Conservation (phyloP, 208 protist genomes). For the Crithidia fasciculata region DNA sequence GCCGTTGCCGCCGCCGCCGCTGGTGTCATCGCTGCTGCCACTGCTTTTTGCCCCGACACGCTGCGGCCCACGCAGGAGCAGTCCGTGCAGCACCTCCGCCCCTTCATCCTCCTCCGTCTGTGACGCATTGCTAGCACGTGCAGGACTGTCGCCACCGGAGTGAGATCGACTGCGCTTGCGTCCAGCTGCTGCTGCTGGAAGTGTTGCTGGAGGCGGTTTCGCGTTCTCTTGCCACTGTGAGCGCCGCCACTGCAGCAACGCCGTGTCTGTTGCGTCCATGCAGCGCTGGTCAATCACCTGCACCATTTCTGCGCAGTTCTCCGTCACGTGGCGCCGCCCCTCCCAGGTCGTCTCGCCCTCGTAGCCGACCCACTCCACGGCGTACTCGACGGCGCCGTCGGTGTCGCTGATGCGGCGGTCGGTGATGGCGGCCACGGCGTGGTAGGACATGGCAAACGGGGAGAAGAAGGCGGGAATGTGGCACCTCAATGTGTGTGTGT, state of each 20-base stretch:
- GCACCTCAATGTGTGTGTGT: too few species aligned
- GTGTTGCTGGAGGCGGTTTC: neutral
- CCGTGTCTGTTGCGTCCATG: slow-evolving; percentile 36
- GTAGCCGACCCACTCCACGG: slow-evolving; percentile 49
- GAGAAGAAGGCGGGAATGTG: neutral
- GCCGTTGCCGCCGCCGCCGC: neutral
- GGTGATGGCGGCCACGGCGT: slow-evolving; percentile 44
- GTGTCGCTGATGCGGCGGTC: slow-evolving; percentile 53
- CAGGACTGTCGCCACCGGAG: neutral
- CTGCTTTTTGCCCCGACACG: neutral
- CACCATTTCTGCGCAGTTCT: slow-evolving; percentile 44
- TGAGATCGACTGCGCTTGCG: slow-evolving; percentile 27
- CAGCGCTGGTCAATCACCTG: slow-evolving; percentile 49
- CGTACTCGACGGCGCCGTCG: slow-evolving; percentile 71
- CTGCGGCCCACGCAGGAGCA: slow-evolving; percentile 13
- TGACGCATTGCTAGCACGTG: too few species aligned
- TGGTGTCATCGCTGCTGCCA: too few species aligned
- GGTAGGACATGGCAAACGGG: slow-evolving; percentile 36
- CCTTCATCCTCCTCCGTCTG: neutral
- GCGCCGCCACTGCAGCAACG: slow-evolving; percentile 44
- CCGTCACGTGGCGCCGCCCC: slow-evolving; percentile 47
- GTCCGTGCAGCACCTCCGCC: slow-evolving; percentile 14
- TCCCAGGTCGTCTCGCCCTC: slow-evolving; percentile 56
- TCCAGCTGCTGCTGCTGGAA: slow-evolving; percentile 7
- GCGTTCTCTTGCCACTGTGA: neutral